Conservation (phyloP, 2,329 filamentous ascomycete species). For the Microdochium bolleyi region DNA sequence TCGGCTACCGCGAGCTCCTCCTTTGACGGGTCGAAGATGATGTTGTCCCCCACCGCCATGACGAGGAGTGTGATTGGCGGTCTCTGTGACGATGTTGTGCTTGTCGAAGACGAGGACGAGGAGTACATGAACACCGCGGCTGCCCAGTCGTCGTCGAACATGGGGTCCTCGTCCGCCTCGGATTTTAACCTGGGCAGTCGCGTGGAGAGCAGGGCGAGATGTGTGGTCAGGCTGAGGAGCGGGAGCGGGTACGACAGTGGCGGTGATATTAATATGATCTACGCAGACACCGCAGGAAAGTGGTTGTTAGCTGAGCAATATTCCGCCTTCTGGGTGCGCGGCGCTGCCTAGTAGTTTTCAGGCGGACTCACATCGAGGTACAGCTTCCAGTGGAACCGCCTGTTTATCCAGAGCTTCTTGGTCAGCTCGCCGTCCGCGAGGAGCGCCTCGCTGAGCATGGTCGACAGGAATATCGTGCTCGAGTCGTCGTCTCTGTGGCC, state of each 20-base stretch:
- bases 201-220: conserved; percentile 85
- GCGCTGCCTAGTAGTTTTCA: background rate
- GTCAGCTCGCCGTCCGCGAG: conserved; percentile 63
- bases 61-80: conserved; percentile 90
- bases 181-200: conserved; percentile 79
- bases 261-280: conserved; percentile 91
- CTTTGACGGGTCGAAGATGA: conserved; percentile 86
- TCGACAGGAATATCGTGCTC: conserved; percentile 75
- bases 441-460: conserved; percentile 84
- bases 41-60: conserved; percentile 75
- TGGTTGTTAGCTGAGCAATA: no score
- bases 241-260: conserved; percentile 89
- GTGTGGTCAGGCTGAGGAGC: conserved; percentile 83
- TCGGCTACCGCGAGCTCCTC: conserved; percentile 94
- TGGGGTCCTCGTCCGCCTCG: conserved; percentile 86
- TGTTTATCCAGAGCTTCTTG: conserved; percentile 76
- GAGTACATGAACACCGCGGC: conserved; percentile 68
- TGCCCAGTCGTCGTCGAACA: conserved; percentile 98
- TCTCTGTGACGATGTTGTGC: conserved; percentile 29
- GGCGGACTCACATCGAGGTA: conserved; percentile 73
- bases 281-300: no score
- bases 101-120: conserved; percentile 9
- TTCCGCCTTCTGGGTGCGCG: no score
- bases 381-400: conserved; percentile 90
- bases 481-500: conserved; percentile 88